Percentiles rank a stretch among this genome's conserved stretches.
These are phyloP conservation scores for Solanum sitiens DNA, from an alignment of 257 asterid genomes.

Conservation along the genomic window DNA sequence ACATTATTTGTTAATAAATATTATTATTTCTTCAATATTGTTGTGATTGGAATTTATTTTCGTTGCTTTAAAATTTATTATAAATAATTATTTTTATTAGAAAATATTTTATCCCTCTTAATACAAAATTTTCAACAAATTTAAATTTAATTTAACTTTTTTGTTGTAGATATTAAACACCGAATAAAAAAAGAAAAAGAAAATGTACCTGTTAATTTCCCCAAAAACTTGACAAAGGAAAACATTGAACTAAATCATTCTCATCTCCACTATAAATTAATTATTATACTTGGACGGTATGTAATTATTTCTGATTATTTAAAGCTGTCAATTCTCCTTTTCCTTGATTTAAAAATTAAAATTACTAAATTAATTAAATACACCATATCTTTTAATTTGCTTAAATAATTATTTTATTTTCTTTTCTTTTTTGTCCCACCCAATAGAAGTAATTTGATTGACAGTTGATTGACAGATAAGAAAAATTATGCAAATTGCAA, in stretches of 20 bases:
- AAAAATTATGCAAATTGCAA: background rate
- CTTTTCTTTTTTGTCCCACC: background rate
- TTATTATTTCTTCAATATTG: too few species aligned
- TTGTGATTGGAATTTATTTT: too few species aligned
- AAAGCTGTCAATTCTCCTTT: background rate
- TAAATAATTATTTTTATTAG: too few species aligned
- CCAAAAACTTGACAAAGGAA: background rate
- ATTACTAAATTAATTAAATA: background rate
- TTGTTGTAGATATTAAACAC: too few species aligned
- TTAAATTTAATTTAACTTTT: too few species aligned
- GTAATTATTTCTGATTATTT: background rate
- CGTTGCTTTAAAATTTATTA: too few species aligned
- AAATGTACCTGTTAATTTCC: background rate
- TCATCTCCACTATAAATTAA: background rate
- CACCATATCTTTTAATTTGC: background rate
- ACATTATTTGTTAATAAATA: too few species aligned
- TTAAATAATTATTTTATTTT: background rate
- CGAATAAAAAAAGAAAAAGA: too few species aligned
- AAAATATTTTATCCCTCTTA: too few species aligned
- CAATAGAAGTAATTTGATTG: background rate
- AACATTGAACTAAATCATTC: background rate
- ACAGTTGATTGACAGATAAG: constrained; percentile 5
- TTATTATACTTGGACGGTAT: background rate
- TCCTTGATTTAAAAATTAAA: background rate
- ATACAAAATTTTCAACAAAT: accelerated